phyloP scores from a whole-genome alignment of 768 basidiomycete genomes.

The Roridomyces roridus region DNA sequence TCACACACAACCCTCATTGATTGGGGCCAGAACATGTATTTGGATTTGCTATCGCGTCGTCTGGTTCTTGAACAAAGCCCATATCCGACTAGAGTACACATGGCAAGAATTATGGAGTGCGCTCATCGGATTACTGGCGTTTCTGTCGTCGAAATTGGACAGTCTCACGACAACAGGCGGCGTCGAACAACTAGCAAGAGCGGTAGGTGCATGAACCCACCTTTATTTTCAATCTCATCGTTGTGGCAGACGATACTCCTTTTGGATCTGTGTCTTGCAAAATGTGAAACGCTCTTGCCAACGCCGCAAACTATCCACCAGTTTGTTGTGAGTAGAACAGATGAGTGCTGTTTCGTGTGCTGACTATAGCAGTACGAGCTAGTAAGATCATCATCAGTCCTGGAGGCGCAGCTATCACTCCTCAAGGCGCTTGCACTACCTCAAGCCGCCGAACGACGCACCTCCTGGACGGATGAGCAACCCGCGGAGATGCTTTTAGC shows the following conservation, averaged over 20 bases:
- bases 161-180: slow-evolving; percentile 58
- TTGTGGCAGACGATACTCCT: slow-evolving; percentile 52
- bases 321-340: slow-evolving; percentile 57
- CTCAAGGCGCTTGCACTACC: slow-evolving; percentile 48
- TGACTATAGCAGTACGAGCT: slow-evolving; percentile 61
- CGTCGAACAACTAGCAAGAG: slow-evolving; percentile 56
- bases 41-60: slow-evolving; percentile 59
- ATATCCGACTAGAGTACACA: slow-evolving; percentile 68
- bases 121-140: slow-evolving; percentile 58
- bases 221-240: not conserved
- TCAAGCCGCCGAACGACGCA: slow-evolving; percentile 27
- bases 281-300: slow-evolving; percentile 60
- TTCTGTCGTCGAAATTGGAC: slow-evolving; percentile 61
- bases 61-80: slow-evolving; percentile 61
- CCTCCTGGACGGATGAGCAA: slow-evolving; percentile 34
- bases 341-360: not conserved
- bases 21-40: slow-evolving; percentile 54
- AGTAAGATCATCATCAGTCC: slow-evolving; percentile 55
- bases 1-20: not conserved
- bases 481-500: slow-evolving; percentile 43
- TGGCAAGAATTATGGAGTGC: slow-evolving; percentile 73
- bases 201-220: slow-evolving; percentile 44
- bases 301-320: slow-evolving; percentile 61
- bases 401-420: slow-evolving; percentile 54
- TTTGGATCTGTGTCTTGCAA: slow-evolving; percentile 58